Conservation (phyloP, 257 asterid species). For the Cynanchum wilfordii region DNA sequence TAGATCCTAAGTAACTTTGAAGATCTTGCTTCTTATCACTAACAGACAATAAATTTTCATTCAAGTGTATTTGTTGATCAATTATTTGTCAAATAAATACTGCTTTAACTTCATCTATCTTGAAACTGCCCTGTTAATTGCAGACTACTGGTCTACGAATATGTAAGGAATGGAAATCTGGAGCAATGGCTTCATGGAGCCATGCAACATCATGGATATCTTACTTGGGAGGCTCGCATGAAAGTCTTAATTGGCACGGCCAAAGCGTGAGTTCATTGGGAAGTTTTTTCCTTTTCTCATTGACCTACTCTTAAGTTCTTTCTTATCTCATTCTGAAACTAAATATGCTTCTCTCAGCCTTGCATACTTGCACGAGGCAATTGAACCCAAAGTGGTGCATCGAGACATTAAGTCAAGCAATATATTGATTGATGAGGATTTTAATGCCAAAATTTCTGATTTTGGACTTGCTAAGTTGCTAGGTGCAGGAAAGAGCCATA, state of each 20-base stretch:
- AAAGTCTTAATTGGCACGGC: conserved; percentile 55
- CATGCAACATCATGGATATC: conserved; percentile 42
- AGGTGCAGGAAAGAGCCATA: conserved; percentile 76
- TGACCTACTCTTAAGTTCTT: not conserved
- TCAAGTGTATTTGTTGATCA: not conserved
- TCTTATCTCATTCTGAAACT: conserved; percentile 5
- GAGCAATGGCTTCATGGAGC: conserved; percentile 86
- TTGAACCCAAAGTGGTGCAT: conserved; percentile 86
- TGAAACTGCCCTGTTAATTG: conserved; percentile 5
- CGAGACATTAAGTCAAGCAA: conserved; percentile 83
- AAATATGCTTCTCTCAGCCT: conserved; percentile 41
- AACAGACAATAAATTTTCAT: not conserved
- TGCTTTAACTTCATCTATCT: not conserved
- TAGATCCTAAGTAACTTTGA: not conserved
- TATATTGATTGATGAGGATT: conserved; percentile 70
- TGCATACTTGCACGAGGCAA: conserved; percentile 77
- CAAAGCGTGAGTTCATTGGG: conserved; percentile 30
- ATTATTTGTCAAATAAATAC: not conserved
- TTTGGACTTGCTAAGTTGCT: conserved; percentile 88
- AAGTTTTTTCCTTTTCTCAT: not conserved
- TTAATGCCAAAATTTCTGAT: conserved; percentile 80
- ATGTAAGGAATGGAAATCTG: conserved; percentile 75
- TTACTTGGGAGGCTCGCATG: conserved; percentile 61
- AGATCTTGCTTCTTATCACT: not conserved
- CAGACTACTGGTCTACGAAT: conserved; percentile 79